phyloP scores from a whole-genome alignment of 176 grass and related monocot genomes.

The Secale cereale region DNA sequence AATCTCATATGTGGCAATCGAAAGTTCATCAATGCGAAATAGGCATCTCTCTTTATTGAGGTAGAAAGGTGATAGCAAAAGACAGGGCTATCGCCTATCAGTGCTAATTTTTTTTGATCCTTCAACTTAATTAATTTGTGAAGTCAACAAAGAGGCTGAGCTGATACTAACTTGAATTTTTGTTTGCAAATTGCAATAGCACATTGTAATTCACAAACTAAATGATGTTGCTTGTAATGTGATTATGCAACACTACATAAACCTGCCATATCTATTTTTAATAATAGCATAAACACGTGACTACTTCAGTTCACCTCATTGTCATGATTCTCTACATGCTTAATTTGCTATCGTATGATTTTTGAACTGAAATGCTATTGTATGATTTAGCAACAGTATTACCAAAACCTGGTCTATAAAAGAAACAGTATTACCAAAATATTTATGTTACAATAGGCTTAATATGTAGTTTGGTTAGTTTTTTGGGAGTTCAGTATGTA shows the following conservation, averaged over 20 bases:
- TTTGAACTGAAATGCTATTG: neutral
- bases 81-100: neutral
- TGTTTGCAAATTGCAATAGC: neutral
- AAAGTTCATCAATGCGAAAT: neutral
- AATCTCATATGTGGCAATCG: neutral
- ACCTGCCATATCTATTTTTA: neutral
- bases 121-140: neutral
- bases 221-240: neutral
- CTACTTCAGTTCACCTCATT: neutral
- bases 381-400: neutral
- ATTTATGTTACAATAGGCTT: neutral
- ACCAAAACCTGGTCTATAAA: neutral
- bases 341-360: neutral
- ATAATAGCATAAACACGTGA: neutral
- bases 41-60: neutral
- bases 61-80: neutral
- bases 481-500: neutral
- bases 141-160: neutral
- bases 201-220: slow-evolving; percentile 11
- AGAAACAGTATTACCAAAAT: neutral
- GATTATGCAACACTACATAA: slow-evolving; percentile 7
- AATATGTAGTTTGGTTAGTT: neutral
- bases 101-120: neutral
- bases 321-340: neutral
- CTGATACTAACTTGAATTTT: neutral